Conservation (phyloP, 768 basidiomycete species). For the Clavulina sp. region DNA sequence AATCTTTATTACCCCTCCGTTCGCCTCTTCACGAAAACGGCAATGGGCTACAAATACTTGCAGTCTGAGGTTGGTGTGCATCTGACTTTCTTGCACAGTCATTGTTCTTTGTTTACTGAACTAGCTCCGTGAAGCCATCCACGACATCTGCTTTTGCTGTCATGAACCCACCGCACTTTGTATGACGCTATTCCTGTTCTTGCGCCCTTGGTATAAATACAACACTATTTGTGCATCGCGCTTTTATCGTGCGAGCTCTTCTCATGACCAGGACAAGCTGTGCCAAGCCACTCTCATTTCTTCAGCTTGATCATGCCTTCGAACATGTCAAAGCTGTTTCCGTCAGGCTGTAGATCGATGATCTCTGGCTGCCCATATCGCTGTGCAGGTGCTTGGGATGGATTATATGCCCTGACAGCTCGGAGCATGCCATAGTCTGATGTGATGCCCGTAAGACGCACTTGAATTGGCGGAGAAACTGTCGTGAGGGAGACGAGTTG, state of each 20-base stretch:
- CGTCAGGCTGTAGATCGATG: constrained; percentile 90
- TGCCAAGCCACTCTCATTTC: constrained; percentile 12
- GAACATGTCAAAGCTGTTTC: constrained; percentile 95
- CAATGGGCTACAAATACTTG: too few relatives aligned
- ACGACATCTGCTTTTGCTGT: too few relatives aligned
- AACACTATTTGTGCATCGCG: too few relatives aligned
- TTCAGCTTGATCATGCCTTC: constrained; percentile 59
- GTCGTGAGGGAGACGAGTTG: constrained; percentile 73
- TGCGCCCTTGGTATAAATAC: too few relatives aligned
- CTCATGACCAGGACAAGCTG: too few relatives aligned
- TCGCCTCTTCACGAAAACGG: too few relatives aligned
- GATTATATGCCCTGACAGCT: constrained; percentile 43
- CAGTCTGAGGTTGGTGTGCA: constrained; percentile 3
- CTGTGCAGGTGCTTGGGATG: constrained; percentile 16
- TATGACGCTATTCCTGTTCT: too few relatives aligned
- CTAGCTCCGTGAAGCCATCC: too few relatives aligned
- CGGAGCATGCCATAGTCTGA: constrained; percentile 73
- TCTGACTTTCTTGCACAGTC: not conserved
- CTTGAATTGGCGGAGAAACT: constrained; percentile 43
- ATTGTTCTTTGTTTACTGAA: not conserved
- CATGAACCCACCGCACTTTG: too few relatives aligned
- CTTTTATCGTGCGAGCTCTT: too few relatives aligned
- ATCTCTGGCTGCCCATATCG: constrained; percentile 23
- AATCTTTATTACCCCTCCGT: too few relatives aligned
- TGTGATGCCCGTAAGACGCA: constrained; percentile 75